A percentile compares a stretch with the other conserved stretches of the same genome.
Evolutionary conservation across 441 rosid species (phyloP).

Genomic region (Viola pubescens): DNA sequence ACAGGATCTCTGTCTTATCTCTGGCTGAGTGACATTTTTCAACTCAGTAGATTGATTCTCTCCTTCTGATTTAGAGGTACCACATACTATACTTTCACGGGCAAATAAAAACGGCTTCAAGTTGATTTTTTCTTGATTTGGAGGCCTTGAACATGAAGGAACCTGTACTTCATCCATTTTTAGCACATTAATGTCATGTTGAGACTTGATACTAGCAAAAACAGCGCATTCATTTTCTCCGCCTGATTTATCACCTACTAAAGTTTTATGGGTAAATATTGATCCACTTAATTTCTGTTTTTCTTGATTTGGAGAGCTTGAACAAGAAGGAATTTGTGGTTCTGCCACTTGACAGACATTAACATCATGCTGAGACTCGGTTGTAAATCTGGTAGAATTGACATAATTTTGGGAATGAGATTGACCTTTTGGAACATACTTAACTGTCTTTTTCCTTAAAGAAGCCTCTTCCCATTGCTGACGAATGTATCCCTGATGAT

Average conservation of each 20-base stretch:
- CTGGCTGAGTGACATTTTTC: constrained; percentile 1
- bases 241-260: not conserved
- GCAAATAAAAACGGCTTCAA: not conserved
- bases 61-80: not conserved
- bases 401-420: not conserved
- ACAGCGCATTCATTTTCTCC: not conserved
- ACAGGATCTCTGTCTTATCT: not conserved
- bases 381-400: not conserved
- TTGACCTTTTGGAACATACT: not conserved
- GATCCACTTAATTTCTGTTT: not conserved
- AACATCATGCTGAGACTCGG: not conserved
- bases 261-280: not conserved
- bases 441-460: constrained; percentile 12
- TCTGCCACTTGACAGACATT: not conserved
- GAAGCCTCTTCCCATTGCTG: constrained; percentile 21
- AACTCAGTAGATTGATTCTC: not conserved
- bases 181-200: not conserved
- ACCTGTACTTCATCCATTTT: not conserved
- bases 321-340: not conserved
- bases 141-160: not conserved
- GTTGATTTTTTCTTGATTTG: not conserved
- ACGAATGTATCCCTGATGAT: constrained; percentile 14
- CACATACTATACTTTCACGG: not conserved
- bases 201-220: not conserved
- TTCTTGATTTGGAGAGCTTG: not conserved